Base-by-base conservation (phyloP, 2,329 filamentous ascomycete genomes). In the Aspergillus ochraceoroseus region DNA sequence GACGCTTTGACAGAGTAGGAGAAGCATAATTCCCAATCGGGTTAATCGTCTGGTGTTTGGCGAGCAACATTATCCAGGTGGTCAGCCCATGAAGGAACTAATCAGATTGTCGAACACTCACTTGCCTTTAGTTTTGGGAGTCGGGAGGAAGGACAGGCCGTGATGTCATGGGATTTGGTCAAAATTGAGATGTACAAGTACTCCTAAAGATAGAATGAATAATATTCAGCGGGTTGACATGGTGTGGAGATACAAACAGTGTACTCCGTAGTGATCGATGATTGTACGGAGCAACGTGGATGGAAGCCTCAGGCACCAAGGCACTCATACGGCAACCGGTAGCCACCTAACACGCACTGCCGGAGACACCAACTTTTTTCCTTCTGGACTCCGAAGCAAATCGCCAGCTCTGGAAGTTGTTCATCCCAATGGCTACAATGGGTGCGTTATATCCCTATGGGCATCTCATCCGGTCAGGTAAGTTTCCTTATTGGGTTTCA, bases 401-500 rank as follows among this genome's bases (percentile, higher is more conserved):
- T n/a, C n/a, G 31, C 20, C 36, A 43, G 42, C 22, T 23, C 14
- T 40, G 37, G 40, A 48, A 41, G 41, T 34, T 45, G 19, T 35
- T 36, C 40, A 30, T 49, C 44, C 33, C 40, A 44, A 66, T 64
- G 64, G 63, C 63, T 53, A 59, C 63, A 55, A 62, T 66, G 54
- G 63, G 58, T 47, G 54, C 57, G 48, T 43, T 63, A 31, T 55
- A 61, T 51, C 58, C 57, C 13, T 64, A 61, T 42, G 60, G 64
- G 51, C 63, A 62, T 48, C 51, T 68, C 43, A 43, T 62, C 47
- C 63, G 63, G 46, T 53, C 63, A 47, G 61, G 65, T 67, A 56
- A 43, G 53, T 47, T n/a, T 6, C 19, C 11, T 7, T 12, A 11
- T n/a, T n/a, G n/a, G n/a, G n/a, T 32, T 19, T 17, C 27, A 19